These are phyloP conservation scores for Neofusicoccum sp. DNA, from an alignment of 2,329 filamentous ascomycete genomes.

Conservation along the genomic window DNA sequence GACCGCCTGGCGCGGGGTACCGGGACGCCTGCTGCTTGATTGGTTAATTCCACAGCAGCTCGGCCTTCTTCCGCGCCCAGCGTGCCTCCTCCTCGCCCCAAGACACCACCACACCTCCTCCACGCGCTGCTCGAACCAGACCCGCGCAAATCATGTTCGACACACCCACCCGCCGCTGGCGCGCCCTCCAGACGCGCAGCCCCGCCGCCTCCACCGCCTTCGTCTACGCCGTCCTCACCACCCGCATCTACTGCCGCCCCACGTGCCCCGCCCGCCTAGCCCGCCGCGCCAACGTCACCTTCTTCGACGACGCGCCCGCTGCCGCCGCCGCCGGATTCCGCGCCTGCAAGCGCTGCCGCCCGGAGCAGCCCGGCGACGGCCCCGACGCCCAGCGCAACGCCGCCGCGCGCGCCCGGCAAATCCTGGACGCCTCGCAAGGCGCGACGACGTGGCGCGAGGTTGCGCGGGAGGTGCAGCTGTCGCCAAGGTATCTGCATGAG, in stretches of 20 bases:
- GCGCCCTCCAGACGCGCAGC: constrained; percentile 47
- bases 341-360: constrained; percentile 59
- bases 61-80: background rate
- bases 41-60: constrained; percentile 1
- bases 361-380: constrained; percentile 35
- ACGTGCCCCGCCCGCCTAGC: constrained; percentile 61
- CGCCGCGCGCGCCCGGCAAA: constrained; percentile 33
- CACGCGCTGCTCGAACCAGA: background rate
- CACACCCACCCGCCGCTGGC: constrained; percentile 36
- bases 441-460: constrained; percentile 45
- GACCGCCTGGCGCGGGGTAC: too few relatives aligned
- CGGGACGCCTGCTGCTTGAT: too few relatives aligned
- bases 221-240: constrained; percentile 57
- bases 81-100: background rate
- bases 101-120: background rate
- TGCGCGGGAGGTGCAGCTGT: constrained; percentile 52
- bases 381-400: constrained; percentile 46
- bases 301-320: constrained; percentile 47
- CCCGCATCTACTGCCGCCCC: constrained; percentile 60
- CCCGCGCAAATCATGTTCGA: constrained; percentile 21
- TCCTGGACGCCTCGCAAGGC: constrained; percentile 24
- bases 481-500: constrained; percentile 59
- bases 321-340: constrained; percentile 54
- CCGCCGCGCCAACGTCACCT: constrained; percentile 56
- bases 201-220: constrained; percentile 46